Conservation (phyloP, 2,329 filamentous ascomycete species). For the Cladophialophora immunda region DNA sequence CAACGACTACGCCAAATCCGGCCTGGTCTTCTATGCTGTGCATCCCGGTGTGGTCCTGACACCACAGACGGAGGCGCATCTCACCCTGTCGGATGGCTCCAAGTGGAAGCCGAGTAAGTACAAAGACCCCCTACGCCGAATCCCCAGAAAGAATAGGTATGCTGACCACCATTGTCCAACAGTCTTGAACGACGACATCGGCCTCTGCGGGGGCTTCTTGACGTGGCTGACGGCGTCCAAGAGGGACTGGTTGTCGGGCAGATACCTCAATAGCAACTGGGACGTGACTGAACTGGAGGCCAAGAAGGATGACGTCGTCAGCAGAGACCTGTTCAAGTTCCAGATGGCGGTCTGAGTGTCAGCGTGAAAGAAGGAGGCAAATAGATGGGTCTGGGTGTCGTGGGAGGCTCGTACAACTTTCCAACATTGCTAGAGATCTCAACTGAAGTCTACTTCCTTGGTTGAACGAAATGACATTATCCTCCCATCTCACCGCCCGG, state of each 20-base stretch:
- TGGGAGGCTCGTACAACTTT: neutral
- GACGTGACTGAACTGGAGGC: conserved; percentile 57
- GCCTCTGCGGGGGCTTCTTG: conserved; percentile 38
- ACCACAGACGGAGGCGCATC: conserved; percentile 12
- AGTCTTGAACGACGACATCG: conserved; percentile 23
- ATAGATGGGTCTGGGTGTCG: neutral
- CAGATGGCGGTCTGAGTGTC: conserved; percentile 20
- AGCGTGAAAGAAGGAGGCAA: neutral
- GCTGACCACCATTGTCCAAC: neutral
- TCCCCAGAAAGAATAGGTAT: neutral
- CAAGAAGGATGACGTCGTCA: conserved; percentile 54
- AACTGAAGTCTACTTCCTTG: neutral
- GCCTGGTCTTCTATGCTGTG: conserved; percentile 50
- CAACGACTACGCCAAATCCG: conserved; percentile 56
- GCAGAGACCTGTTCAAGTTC: conserved; percentile 35
- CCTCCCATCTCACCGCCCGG: neutral
- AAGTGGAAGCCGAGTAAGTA: conserved; percentile 20
- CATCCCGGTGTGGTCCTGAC: conserved; percentile 55
- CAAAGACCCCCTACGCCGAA: neutral
- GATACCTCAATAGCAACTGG: conserved; percentile 58
- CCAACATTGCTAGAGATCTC: neutral
- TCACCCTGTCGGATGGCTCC: conserved; percentile 4
- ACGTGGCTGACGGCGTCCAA: conserved; percentile 54
- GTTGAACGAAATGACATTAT: neutral
- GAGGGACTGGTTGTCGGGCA: conserved; percentile 56